phyloP scores from a whole-genome alignment of 1,139 yeast species.

The Geotrichum aggregatum region DNA sequence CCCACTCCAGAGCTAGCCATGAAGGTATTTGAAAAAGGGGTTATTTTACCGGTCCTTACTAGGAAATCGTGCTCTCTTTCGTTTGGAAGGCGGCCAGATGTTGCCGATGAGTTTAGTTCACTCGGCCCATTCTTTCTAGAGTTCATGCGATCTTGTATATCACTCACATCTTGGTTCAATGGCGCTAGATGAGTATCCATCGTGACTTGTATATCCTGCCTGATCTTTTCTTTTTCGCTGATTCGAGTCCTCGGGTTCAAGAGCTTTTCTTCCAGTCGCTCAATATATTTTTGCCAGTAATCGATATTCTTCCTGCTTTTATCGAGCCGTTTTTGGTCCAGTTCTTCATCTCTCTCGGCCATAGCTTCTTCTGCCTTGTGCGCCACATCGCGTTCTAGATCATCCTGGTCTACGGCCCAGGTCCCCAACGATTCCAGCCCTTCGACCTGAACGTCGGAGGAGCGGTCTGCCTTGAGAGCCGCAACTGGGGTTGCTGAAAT shows the following conservation, averaged over 20 bases:
- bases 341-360: conserved; percentile 58
- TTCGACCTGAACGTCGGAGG: neutral
- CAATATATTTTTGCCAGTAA: conserved; percentile 45
- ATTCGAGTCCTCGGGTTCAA: conserved; percentile 57
- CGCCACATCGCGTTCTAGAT: conserved; percentile 67
- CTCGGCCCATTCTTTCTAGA: conserved; percentile 28
- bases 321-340: conserved; percentile 68
- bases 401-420: conserved; percentile 59
- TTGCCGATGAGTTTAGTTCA: conserved; percentile 19
- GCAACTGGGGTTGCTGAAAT: neutral
- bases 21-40: conserved; percentile 84
- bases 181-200: conserved; percentile 52
- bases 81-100: conserved; percentile 47
- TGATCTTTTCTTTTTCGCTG: conserved; percentile 56
- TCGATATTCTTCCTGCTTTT: conserved; percentile 49
- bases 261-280: conserved; percentile 48
- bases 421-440: conserved; percentile 34
- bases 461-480: neutral
- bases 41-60: conserved; percentile 84
- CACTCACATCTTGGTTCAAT: conserved; percentile 56
- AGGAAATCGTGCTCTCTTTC: conserved; percentile 78
- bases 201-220: conserved; percentile 54
- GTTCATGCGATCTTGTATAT: conserved; percentile 55
- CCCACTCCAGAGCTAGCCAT: conserved; percentile 27
- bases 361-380: conserved; percentile 60